Conservation (phyloP, 768 basidiomycete genomes). For the Mrakia blollopis region DNA sequence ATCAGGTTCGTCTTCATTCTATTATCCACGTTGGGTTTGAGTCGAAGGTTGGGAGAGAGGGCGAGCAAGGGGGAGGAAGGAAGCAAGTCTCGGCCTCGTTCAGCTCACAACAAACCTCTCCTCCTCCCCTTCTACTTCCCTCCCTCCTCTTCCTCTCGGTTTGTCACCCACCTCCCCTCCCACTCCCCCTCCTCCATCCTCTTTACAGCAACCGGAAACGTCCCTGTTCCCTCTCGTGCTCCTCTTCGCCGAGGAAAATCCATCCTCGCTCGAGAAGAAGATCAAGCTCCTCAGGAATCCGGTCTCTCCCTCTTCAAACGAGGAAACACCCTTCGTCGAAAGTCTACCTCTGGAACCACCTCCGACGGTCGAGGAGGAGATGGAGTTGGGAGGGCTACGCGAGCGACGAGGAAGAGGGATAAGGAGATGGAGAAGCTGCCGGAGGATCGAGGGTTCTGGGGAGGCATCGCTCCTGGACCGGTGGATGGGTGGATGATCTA, state of each 20-base stretch:
- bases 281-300: constrained; percentile 67
- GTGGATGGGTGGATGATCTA: constrained; percentile 94
- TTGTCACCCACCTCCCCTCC: background rate
- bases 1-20: constrained; percentile 59
- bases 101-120: constrained; percentile 10
- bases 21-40: background rate
- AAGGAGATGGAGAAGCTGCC: constrained; percentile 33
- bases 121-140: background rate
- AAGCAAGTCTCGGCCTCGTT: background rate
- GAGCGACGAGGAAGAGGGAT: constrained; percentile 46
- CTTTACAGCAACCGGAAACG: constrained; percentile 19
- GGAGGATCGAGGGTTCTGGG: constrained; percentile 49
- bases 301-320: constrained; percentile 89
- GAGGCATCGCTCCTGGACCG: constrained; percentile 75
- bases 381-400: background rate
- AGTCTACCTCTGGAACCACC: constrained; percentile 37
- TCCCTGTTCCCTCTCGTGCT: constrained; percentile 11
- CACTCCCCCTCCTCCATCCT: background rate
- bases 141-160: background rate
- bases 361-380: background rate
- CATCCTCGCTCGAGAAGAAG: constrained; percentile 82
- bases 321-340: constrained; percentile 70
- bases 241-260: constrained; percentile 77
- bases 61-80: background rate
- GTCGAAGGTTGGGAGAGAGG: too few relatives aligned